Base-by-base conservation (phyloP, 257 asterid genomes). In the Solanum gracilifrons region DNA sequence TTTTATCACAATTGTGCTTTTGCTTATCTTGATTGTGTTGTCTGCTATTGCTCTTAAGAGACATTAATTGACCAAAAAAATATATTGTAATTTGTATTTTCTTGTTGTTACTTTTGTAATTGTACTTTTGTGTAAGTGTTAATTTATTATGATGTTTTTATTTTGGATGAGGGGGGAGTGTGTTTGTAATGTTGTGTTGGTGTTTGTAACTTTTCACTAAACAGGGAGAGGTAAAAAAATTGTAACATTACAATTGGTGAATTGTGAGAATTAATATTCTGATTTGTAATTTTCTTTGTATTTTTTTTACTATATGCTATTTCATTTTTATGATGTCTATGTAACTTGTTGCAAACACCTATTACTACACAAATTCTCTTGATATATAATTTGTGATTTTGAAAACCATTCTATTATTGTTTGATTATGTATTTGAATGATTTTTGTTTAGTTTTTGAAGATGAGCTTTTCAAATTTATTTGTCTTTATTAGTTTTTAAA, bases 21-120 rank as follows among this genome's bases (percentile, higher is more conserved):
- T 93, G 37, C 62, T 91, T 20, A 77, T 91, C 80, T 35, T 93
- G 88, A 90, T 93, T 83, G 32, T 90, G 88, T 55, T 92, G 48
- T 95, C 98, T 74, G 95, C 98, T 87, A 86, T 88, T 35, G 93
- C 93, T 6, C 93, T 94, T 68, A 88, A 89, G 87, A 92, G 87
- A 83, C 93, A 87, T 43, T 89, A 48, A 89, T 20, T 41, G 35
- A 39, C 43, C 79, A 71, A 32, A n/a, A 37, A 12, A 11, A 6
- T 21, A 36, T 2, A 36, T 76, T 76, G 84, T 76, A 76, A 76
- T 74, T 36, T 35, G 23, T 33, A 7, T 43, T 46, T 66, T 1
- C 29, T 72, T 73, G 10, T 39, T 68, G 36, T 66, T 31, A 5
- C 23, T 73, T 46, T 43, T 43, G 85, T 79, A 79, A 79, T 43